Base-by-base conservation (phyloP, 495 filamentous ascomycete species). In the Stereocaulon alpinum region DNA sequence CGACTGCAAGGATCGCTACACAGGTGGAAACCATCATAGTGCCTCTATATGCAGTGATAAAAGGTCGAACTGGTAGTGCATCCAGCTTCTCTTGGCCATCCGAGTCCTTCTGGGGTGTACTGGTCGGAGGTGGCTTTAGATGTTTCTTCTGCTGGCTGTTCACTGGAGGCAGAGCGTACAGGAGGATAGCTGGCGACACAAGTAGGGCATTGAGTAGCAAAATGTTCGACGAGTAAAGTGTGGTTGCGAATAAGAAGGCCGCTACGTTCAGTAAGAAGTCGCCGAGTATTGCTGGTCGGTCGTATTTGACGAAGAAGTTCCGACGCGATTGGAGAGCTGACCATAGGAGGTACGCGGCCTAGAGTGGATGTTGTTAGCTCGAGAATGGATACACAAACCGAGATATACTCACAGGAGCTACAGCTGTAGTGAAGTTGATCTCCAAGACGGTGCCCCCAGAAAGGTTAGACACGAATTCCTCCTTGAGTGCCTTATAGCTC, bases 1-100 rank as follows among this genome's bases (percentile, higher is more conserved):
- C 93, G 22, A 99, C 93, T 11, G 94, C 93, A n/a, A 99, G 80
- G 62, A 99, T 97, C 51, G 89, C 88, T 29, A 91, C 70, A 66
- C 90, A 95, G 22, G 94, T 99, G 37, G 89, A 76, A n/a, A 95
- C 78, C 77, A 99, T 82, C 91, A 99, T 95, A 32, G 80, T 79
- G 1, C 87, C 89, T 40, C 93, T 83, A 65, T 97, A 97, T 22
- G 82, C 86, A 0, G 93, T 96, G 60, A 99, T 71, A 72, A 95
- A 97, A 1, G 91, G 87, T 70, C 92, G 92, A 43, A 85, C 82
- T 0, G 94, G 89, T 14, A 96, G 72, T 12, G 77, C 72, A 54
- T 81, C 76, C 3, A 73, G 54, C 44, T 62, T 53, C 7, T 37
- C 42, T 24, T 40, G 15, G 59, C 32, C 48, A 53, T 52, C 47